These are phyloP conservation scores for Aspergillus steynii DNA, from an alignment of 495 filamentous ascomycete genomes.

Conservation along the genomic window DNA sequence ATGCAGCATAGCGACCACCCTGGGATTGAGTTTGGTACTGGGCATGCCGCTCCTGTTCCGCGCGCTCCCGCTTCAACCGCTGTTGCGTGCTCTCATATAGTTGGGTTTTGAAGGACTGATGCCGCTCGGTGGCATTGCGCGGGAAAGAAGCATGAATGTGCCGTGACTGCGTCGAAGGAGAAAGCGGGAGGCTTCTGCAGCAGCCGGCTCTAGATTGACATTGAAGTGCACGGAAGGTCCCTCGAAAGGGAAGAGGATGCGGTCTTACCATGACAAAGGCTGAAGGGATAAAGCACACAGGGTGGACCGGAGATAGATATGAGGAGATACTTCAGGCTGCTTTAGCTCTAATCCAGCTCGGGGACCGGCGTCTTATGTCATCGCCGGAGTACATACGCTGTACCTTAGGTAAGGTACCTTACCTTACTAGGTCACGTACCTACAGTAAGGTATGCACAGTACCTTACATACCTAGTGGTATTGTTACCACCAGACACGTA, in stretches of 20 bases:
- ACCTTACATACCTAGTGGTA: no score
- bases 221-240: conserved; percentile 17
- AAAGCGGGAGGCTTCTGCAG: conserved; percentile 2
- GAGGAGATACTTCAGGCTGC: background rate
- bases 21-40: conserved; percentile 52
- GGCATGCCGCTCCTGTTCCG: conserved; percentile 66
- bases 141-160: conserved; percentile 25
- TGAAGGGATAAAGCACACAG: background rate
- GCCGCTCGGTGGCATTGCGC: conserved; percentile 27
- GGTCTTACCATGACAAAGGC: conserved; percentile 1
- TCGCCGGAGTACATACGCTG: background rate
- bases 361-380: background rate
- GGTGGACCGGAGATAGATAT: background rate
- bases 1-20: conserved; percentile 56
- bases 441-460: no score
- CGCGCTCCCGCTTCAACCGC: conserved; percentile 72
- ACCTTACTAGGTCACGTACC: no score
- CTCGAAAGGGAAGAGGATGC: conserved; percentile 5
- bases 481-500: no score
- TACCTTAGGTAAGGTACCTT: no score
- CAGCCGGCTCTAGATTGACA: conserved; percentile 17
- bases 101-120: conserved; percentile 75
- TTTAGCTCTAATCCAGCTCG: background rate
- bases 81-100: conserved; percentile 80
- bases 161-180: conserved; percentile 19